A percentile compares a stretch with the other conserved stretches of the same genome.
These are phyloP conservation scores for Rhynchosporium secalis DNA, from an alignment of 2,329 filamentous ascomycete genomes.

Conservation along the genomic window DNA sequence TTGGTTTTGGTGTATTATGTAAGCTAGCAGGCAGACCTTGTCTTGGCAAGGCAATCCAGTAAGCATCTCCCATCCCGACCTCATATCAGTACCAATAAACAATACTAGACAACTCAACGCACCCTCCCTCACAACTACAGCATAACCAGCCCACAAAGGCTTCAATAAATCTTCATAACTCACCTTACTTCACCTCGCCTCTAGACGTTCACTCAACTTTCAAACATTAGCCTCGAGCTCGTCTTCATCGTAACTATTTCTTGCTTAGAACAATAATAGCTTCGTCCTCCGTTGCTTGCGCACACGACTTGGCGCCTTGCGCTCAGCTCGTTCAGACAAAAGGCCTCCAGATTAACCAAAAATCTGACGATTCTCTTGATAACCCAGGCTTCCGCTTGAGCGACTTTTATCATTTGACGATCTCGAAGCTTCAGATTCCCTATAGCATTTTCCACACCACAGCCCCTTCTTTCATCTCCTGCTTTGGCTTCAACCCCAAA, in stretches of 20 bases:
- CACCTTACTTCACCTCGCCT: no score
- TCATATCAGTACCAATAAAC: neutral
- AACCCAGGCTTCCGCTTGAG: neutral
- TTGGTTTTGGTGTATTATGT: neutral
- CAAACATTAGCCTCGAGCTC: neutral
- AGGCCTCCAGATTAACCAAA: no score
- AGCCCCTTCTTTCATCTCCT: constrained; percentile 7
- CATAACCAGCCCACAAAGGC: neutral
- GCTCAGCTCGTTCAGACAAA: constrained; percentile 17
- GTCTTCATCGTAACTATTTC: neutral
- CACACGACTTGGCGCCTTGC: constrained; percentile 29
- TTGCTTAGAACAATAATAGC: neutral
- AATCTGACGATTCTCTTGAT: constrained; percentile 3
- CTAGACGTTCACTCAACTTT: neutral
- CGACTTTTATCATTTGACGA: neutral
- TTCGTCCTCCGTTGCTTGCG: constrained; percentile 5
- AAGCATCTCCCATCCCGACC: no score
- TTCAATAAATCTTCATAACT: neutral
- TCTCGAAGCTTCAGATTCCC: neutral
- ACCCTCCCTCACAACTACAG: neutral
- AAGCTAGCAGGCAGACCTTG: neutral
- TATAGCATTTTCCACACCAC: neutral
- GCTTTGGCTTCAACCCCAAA: neutral
- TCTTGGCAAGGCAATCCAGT: constrained; percentile 4
- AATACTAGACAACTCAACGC: neutral